Evolutionary conservation across 1,284 basidiomycete species (phyloP).

Genomic region (Trametes polyzona): DNA sequence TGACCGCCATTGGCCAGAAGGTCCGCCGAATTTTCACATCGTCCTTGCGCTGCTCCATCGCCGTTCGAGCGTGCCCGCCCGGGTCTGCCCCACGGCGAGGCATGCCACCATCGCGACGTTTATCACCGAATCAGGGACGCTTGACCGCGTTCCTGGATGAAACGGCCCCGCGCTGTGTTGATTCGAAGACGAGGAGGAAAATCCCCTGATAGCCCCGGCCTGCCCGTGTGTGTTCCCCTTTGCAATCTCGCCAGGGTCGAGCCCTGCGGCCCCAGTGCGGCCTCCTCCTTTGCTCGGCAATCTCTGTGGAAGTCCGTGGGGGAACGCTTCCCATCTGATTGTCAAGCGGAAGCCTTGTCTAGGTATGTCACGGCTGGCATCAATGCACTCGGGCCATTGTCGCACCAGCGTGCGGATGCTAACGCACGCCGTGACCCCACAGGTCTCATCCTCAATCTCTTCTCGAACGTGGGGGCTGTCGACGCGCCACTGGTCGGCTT

Average conservation of each 20-base stretch:
- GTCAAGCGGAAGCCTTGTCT: not conserved
- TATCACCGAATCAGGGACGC: not conserved
- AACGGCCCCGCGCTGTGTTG: not conserved
- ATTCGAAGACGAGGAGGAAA: not conserved
- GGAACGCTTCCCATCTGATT: constrained; percentile 18
- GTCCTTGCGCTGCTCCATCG: not conserved
- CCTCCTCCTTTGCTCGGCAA: constrained; percentile 13
- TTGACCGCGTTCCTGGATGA: not conserved
- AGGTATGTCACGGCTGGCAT: constrained; percentile 2
- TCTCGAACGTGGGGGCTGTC: not conserved
- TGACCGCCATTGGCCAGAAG: constrained; percentile 7
- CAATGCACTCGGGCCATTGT: not conserved
- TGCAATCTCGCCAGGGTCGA: constrained; percentile 1
- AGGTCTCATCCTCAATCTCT: not conserved
- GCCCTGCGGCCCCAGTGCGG: constrained; percentile 19
- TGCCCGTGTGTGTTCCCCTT: no score
- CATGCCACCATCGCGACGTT: not conserved
- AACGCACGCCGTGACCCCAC: not conserved
- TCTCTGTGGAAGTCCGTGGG: constrained; percentile 16
- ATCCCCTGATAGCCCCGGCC: not conserved
- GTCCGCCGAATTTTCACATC: constrained; percentile 12
- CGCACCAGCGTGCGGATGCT: not conserved
- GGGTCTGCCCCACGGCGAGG: no score
- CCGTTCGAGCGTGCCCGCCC: not conserved
- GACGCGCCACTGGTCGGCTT: constrained; percentile 1